Evolutionary conservation across 2,329 filamentous ascomycete genomes (phyloP).

Genomic region (Drechslera avenae): DNA sequence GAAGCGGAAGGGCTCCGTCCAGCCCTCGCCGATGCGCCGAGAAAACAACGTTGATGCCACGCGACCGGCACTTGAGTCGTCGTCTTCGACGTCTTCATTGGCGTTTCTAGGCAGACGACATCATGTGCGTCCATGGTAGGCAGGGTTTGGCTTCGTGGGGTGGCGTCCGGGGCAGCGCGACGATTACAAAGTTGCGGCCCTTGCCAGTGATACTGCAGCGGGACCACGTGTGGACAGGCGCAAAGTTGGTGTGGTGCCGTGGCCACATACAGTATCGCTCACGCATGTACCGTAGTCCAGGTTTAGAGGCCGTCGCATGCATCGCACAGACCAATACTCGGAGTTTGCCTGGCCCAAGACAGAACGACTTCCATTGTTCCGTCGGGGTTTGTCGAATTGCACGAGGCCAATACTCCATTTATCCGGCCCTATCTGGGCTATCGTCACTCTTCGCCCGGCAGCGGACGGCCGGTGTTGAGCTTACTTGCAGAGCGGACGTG

Average conservation of each 20-base stretch:
- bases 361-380: slow-evolving; percentile 25
- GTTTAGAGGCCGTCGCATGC: slow-evolving; percentile 9
- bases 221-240: slow-evolving; percentile 3
- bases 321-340: slow-evolving; percentile 4
- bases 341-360: neutral
- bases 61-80: slow-evolving; percentile 22
- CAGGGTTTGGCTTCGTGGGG: slow-evolving; percentile 2
- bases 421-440: slow-evolving; percentile 32
- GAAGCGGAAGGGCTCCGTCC: neutral
- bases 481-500: neutral
- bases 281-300: slow-evolving; percentile 6
- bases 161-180: neutral
- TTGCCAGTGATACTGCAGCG: slow-evolving; percentile 1
- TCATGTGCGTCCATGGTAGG: slow-evolving; percentile 6
- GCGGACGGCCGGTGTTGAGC: slow-evolving; percentile 16
- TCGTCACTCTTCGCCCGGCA: slow-evolving; percentile 24
- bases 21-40: slow-evolving; percentile 4
- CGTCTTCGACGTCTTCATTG: slow-evolving; percentile 12
- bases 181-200: slow-evolving; percentile 1
- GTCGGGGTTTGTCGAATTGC: slow-evolving; percentile 31
- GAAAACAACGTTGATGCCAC: slow-evolving; percentile 13
- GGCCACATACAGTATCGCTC: neutral
- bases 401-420: slow-evolving; percentile 35
- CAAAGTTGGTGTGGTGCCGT: neutral
- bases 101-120: slow-evolving; percentile 8